Evolutionary conservation across 1,284 basidiomycete genomes (phyloP), one percentile per base, ranked within the genome.

Genomic region (Thelephora terrestris): DNA sequence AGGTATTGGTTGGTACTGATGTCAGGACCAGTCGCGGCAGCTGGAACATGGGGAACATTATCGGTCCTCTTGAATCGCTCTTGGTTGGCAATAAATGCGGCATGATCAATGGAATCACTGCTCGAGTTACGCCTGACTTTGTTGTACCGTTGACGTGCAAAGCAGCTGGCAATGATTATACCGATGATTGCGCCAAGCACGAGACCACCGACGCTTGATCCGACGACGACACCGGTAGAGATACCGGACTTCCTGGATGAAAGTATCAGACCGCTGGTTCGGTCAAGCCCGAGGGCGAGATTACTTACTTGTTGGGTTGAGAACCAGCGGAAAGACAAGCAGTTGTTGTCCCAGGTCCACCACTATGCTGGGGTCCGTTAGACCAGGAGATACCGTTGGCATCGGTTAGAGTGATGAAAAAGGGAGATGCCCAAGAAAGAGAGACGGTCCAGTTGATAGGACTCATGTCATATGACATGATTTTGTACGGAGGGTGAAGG

Each of bases 391-490:
- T 66, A 6, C 76, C 76, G 25, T 59, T 58, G 0, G 75, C 65
- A 56, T 81, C 79, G 5, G 67, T 66, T 17, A 81, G 61, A 17
- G 73, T 75, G 27, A 80, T 65, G 58, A 74, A 81, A 57, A 80
- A 81, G 2, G 71, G 70, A 5, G 68, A 67, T 1, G 71, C 75
- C 69, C 73, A 79, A 18, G 72, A 71, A 59, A 70, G 48, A 20
- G 69, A 66, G 2, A 80, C 71, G 2, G 75, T 80, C 77, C 78
- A 81, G 48, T 75, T 76, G 21, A 79, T 67, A 3, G 71, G 54
- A 14, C 61, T 65, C 53, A 55, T 63, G 17, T 62, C 63, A 7
- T 64, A 50, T 3, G 68, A 69, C 0, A 76, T 76, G 40, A 79
- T 71, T 55, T 78, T 79, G 47, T 70, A 70, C 5, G 78, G 78